Base-by-base conservation (phyloP, 1,284 basidiomycete genomes). In the Irpex sp. region DNA sequence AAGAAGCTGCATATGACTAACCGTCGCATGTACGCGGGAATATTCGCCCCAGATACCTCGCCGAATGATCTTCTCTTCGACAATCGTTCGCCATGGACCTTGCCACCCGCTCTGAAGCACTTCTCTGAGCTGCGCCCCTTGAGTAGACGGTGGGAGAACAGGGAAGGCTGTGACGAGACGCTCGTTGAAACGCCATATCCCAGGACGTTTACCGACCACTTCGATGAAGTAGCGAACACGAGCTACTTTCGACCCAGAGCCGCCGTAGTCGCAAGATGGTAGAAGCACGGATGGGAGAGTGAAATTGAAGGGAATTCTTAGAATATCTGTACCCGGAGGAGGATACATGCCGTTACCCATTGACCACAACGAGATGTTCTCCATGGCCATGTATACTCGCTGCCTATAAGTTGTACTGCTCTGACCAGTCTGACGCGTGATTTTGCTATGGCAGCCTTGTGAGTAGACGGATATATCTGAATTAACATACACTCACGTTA, bases 281-380 rank as follows among this genome's bases (percentile, higher is more conserved):
- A 67, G 68, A 6, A 67, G 61, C 36, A 5, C n/a, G 16, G 54
- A 39, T 3, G 68, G 67, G 0, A 72, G 66, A 6, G 36, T 56
- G 54, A 70, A 63, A 10, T 56, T 56, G 53, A 72, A 72, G 2
- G 69, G 71, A 18, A 70, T 18, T 5, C 52, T 59, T 36, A 71
- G 63, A 48, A 62, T 42, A 56, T 69, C 61, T 1, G 65, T 61
- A 6, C 63, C 69, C 0, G 69, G 62, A 1, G 66, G 60, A 3
- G 69, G 68, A 36, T 68, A 69, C 9, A 58, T 61, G 14, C 57
- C 28, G n/a, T 68, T 66, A 21, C 63, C 65, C 8, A 57, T 61
- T 10, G 58, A 59, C 71, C 71, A 72, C 37, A 70, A 37, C 8
- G 66, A 58, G n/a, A 53, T 49, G 28, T 63, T 62, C 12, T 65